These are phyloP conservation scores for Stemphylium lycopersici DNA, from an alignment of 2,329 filamentous ascomycete species.

Conservation along the genomic window DNA sequence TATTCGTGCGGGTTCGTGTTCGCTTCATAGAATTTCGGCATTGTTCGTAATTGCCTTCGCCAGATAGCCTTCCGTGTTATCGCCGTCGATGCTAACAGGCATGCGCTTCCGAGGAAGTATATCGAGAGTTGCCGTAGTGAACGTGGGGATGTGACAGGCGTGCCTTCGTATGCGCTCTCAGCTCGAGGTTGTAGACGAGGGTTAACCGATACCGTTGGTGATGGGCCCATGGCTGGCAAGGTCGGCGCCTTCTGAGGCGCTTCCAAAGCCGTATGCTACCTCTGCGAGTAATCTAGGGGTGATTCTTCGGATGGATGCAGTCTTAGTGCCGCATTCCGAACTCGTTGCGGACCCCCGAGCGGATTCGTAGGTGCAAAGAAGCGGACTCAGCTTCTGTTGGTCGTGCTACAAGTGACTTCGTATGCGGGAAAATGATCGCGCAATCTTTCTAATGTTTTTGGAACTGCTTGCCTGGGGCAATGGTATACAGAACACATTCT, in stretches of 20 bases:
- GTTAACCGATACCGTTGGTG: constrained; percentile 28
- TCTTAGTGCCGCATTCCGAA: constrained; percentile 30
- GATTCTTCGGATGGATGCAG: constrained; percentile 19
- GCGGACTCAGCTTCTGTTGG: background rate
- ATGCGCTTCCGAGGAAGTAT: constrained; percentile 75
- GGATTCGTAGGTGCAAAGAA: background rate
- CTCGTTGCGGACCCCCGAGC: constrained; percentile 25
- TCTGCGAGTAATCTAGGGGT: constrained; percentile 19
- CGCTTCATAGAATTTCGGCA: constrained; percentile 75
- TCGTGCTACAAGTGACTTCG: constrained; percentile 1
- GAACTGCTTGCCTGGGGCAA: constrained; percentile 1
- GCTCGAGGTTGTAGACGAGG: constrained; percentile 24
- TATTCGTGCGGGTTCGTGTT: constrained; percentile 56
- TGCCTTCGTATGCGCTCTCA: constrained; percentile 33
- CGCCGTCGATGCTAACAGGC: constrained; percentile 73
- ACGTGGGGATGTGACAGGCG: constrained; percentile 54
- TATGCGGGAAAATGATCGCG: background rate
- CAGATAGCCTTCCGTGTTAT: constrained; percentile 68
- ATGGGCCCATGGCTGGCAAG: constrained; percentile 30
- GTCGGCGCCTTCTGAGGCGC: constrained; percentile 26
- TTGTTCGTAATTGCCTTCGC: constrained; percentile 64
- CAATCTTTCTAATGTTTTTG: background rate
- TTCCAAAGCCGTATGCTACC: constrained; percentile 23
- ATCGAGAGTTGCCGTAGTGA: constrained; percentile 69
- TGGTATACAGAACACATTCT: constrained; percentile 8